A percentile compares a stretch with the other conserved stretches of the same genome.
Conservation (phyloP, 345 rosid genomes). For the Gossypium anomalum region DNA sequence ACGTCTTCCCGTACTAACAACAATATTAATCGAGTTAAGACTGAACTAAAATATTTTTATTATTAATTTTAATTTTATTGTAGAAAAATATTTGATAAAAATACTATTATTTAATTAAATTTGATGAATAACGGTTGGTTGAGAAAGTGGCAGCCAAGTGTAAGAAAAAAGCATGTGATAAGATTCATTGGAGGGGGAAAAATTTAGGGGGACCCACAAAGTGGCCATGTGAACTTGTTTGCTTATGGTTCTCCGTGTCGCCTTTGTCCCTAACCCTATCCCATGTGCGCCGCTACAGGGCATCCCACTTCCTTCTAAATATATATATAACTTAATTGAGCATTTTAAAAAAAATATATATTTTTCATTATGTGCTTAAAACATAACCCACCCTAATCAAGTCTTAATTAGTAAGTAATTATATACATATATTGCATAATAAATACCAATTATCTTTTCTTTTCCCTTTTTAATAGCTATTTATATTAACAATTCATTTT, state of each 20-base stretch:
- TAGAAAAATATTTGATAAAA: too few relatives aligned
- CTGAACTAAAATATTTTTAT: too few relatives aligned
- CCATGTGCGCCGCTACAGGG: slow-evolving; percentile 55
- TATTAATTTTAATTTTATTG: too few relatives aligned
- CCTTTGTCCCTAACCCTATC: slow-evolving; percentile 33
- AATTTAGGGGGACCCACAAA: slow-evolving; percentile 11
- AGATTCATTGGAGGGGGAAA: slow-evolving; percentile 24
- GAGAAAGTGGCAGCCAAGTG: slow-evolving; percentile 26
- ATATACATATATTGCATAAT: neutral
- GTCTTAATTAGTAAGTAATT: neutral
- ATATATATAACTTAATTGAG: neutral
- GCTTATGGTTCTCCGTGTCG: slow-evolving; percentile 32
- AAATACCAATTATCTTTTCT: too few relatives aligned
- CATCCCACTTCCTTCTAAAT: slow-evolving; percentile 30
- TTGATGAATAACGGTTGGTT: neutral
- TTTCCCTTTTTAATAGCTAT: too few relatives aligned
- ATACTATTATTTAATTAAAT: too few relatives aligned
- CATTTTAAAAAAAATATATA: neutral
- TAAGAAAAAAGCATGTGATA: slow-evolving; percentile 35
- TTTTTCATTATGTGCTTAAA: neutral
- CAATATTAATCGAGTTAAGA: too few relatives aligned
- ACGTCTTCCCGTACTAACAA: rapidly evolving
- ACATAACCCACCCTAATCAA: neutral
- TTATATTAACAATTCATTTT: too few relatives aligned
- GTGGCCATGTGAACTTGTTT: slow-evolving; percentile 38